Evolutionary conservation across 148 eudicot genomes (phyloP).

Genomic region (Gaultheria prostrata): DNA sequence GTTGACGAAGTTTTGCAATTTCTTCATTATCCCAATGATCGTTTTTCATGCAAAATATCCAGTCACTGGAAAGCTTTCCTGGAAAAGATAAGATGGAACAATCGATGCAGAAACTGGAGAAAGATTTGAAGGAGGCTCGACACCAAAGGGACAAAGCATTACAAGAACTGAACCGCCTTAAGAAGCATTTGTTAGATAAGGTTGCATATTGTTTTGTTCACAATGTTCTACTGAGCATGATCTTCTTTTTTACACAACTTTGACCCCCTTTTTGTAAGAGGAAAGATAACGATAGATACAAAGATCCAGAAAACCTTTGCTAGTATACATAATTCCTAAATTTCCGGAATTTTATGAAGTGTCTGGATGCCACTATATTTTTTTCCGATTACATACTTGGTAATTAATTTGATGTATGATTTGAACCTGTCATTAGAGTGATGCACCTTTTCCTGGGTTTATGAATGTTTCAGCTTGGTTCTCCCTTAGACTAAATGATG

Average conservation of each 20-base stretch:
- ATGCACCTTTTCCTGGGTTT: background rate
- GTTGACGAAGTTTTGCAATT: slow-evolving; percentile 7
- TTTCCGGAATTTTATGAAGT: background rate
- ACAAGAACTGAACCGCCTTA: slow-evolving; percentile 83
- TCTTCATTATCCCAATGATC: background rate
- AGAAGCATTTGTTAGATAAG: slow-evolving; percentile 96
- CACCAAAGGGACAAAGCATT: slow-evolving; percentile 75
- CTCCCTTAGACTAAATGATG: background rate
- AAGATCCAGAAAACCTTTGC: background rate
- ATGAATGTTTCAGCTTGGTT: background rate
- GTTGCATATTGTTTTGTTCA: slow-evolving; percentile 28
- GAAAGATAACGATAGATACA: background rate
- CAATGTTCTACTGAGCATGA: slow-evolving; percentile 2
- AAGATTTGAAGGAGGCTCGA: slow-evolving; percentile 64
- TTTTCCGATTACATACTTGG: background rate
- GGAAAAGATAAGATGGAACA: slow-evolving; percentile 63
- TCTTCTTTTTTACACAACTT: too few species aligned
- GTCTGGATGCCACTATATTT: slow-evolving; percentile 2
- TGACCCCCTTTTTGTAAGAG: background rate
- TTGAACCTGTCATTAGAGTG: slow-evolving; percentile 2
- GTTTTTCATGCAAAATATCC: slow-evolving; percentile 27
- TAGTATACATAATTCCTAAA: background rate
- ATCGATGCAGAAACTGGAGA: slow-evolving; percentile 62
- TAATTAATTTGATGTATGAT: background rate
- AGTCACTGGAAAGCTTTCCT: slow-evolving; percentile 41